Evolutionary conservation across 305 asterid species (phyloP).

Genomic region (Fraxinus ornus): DNA sequence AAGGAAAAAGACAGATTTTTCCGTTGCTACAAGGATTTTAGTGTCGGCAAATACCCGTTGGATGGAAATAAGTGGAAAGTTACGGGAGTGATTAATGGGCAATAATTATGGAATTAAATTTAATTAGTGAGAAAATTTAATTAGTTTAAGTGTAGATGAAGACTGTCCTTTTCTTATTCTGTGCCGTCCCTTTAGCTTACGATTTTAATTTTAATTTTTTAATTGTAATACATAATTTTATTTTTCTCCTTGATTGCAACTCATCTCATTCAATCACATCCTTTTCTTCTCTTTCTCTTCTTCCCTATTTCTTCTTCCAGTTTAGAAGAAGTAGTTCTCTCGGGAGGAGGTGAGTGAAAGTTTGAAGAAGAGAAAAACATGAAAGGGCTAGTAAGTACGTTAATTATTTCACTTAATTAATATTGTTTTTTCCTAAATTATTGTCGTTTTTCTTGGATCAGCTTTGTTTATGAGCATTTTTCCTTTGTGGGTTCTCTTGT

Average conservation of each 20-base stretch:
- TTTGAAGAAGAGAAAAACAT: constrained; percentile 54
- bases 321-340: constrained; percentile 28
- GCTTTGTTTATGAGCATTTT: constrained; percentile 1
- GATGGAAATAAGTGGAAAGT: constrained; percentile 19
- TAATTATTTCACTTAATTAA: constrained; percentile 29
- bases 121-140: not conserved
- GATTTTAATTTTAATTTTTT: constrained; percentile 18
- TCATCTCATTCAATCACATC: constrained; percentile 55
- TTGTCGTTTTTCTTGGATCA: constrained; percentile 23
- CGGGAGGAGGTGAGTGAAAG: constrained; percentile 45
- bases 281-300: constrained; percentile 19
- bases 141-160: constrained; percentile 25
- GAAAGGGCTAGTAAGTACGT: constrained; percentile 99
- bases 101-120: constrained; percentile 29
- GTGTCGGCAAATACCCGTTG: constrained; percentile 54
- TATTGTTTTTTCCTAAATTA: constrained; percentile 3
- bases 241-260: constrained; percentile 51
- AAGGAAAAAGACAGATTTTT: not conserved
- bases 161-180: constrained; percentile 39
- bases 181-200: constrained; percentile 45
- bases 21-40: constrained; percentile 14
- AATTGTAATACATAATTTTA: not conserved
- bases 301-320: constrained; percentile 32
- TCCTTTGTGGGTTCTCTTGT: constrained; percentile 30
- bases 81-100: constrained; percentile 42